Conservation (phyloP, 2,329 filamentous ascomycete species). For the Ophiostoma australiae region DNA sequence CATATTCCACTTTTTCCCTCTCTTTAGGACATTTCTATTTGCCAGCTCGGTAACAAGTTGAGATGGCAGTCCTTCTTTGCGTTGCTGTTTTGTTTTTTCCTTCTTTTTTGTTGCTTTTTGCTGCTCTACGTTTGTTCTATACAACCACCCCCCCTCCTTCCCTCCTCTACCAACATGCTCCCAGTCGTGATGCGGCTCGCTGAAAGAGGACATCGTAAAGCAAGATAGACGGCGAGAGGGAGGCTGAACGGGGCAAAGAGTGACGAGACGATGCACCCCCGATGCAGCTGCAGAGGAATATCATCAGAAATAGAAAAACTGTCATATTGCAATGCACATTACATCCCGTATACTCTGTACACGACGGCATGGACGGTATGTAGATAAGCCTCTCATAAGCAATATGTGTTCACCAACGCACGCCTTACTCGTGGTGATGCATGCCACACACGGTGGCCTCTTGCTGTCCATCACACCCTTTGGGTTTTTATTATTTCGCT, state of each 20-base stretch:
- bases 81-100: background rate
- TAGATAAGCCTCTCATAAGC: background rate
- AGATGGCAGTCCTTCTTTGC: background rate
- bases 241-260: conserved; percentile 6
- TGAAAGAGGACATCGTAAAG: background rate
- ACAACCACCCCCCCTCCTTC: background rate
- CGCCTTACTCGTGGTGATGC: background rate
- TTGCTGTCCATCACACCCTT: background rate
- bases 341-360: background rate
- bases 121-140: background rate
- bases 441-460: background rate
- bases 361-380: background rate
- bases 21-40: background rate
- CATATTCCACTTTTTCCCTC: background rate
- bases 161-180: background rate
- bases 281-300: background rate
- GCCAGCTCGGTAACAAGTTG: background rate
- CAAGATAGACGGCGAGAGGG: background rate
- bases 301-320: background rate
- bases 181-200: background rate
- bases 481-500: background rate
- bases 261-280: background rate
- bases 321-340: background rate
- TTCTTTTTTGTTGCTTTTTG: background rate
- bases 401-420: background rate